These are phyloP conservation scores for Metschnikowia henanensis DNA, from an alignment of 805 yeast species.

Conservation along the genomic window DNA sequence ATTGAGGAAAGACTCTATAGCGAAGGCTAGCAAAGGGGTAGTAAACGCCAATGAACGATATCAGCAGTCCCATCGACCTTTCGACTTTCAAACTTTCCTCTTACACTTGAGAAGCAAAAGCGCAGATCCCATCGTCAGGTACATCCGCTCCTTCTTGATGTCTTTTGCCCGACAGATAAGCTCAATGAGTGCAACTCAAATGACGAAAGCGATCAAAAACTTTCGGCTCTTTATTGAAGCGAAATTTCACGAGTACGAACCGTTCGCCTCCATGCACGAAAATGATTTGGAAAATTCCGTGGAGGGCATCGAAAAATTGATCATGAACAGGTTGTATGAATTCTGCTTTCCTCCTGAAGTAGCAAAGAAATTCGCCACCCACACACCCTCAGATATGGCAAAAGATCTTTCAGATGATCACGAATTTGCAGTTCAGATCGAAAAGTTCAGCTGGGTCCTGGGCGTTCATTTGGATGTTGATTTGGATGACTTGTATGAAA, in stretches of 20 bases:
- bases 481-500: constrained; percentile 40
- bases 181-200: constrained; percentile 73
- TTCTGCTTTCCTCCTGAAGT: constrained; percentile 79
- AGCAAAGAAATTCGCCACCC: constrained; percentile 24
- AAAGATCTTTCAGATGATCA: constrained; percentile 65
- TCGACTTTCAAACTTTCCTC: constrained; percentile 84
- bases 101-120: constrained; percentile 65
- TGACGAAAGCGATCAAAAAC: constrained; percentile 71
- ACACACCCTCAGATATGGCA: constrained; percentile 34
- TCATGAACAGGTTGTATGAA: constrained; percentile 82
- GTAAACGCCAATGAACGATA: constrained; percentile 36
- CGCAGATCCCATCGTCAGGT: constrained; percentile 89
- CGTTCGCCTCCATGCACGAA: constrained; percentile 66
- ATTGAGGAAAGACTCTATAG: constrained; percentile 15
- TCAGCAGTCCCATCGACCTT: constrained; percentile 47
- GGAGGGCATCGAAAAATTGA: constrained; percentile 90
- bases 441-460: constrained; percentile 69
- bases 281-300: constrained; percentile 65
- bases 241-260: constrained; percentile 62
- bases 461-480: constrained; percentile 76
- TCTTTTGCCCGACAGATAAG: constrained; percentile 64
- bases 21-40: constrained; percentile 10
- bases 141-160: constrained; percentile 77
- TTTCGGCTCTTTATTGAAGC: constrained; percentile 71
- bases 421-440: constrained; percentile 48